Evolutionary conservation across 768 basidiomycete species (phyloP).

Genomic region (Boletus bicolor): DNA sequence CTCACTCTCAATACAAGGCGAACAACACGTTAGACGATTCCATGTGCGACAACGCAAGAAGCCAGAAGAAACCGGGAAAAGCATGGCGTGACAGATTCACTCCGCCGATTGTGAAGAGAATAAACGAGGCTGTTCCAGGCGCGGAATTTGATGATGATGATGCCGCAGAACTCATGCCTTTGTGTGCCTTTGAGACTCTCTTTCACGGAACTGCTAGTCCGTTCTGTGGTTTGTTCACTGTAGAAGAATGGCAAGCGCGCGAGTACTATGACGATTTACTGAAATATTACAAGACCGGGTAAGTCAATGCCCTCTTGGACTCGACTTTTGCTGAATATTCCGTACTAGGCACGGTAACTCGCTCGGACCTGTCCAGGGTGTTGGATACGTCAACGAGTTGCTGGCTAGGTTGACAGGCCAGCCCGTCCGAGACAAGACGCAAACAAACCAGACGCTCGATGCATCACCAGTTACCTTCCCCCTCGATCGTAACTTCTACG

Average conservation of each 20-base stretch:
- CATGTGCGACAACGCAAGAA: conserved; percentile 59
- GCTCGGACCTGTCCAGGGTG: conserved; percentile 75
- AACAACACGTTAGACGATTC: conserved; percentile 69
- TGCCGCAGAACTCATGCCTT: conserved; percentile 55
- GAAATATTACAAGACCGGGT: conserved; percentile 81
- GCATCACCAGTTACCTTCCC: conserved; percentile 68
- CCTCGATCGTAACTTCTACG: conserved; percentile 60
- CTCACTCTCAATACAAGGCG: conserved; percentile 28
- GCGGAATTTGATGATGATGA: conserved; percentile 56
- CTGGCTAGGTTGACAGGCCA: conserved; percentile 68
- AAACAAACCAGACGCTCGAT: conserved; percentile 78
- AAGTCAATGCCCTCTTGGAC: conserved; percentile 15
- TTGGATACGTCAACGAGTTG: conserved; percentile 89
- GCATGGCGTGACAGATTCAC: conserved; percentile 59
- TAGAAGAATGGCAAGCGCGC: conserved; percentile 59
- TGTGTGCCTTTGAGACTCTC: conserved; percentile 81
- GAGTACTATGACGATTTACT: conserved; percentile 72
- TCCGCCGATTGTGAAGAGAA: conserved; percentile 50
- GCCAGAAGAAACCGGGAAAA: conserved; percentile 40
- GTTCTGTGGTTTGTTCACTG: conserved; percentile 72
- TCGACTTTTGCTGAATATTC: background rate
- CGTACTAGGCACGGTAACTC: conserved; percentile 57
- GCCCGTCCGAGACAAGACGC: conserved; percentile 66
- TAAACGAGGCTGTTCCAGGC: conserved; percentile 62
- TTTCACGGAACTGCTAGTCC: conserved; percentile 49